Conservation (phyloP, 495 filamentous ascomycete genomes). For the Neurospora tetrasperma region DNA sequence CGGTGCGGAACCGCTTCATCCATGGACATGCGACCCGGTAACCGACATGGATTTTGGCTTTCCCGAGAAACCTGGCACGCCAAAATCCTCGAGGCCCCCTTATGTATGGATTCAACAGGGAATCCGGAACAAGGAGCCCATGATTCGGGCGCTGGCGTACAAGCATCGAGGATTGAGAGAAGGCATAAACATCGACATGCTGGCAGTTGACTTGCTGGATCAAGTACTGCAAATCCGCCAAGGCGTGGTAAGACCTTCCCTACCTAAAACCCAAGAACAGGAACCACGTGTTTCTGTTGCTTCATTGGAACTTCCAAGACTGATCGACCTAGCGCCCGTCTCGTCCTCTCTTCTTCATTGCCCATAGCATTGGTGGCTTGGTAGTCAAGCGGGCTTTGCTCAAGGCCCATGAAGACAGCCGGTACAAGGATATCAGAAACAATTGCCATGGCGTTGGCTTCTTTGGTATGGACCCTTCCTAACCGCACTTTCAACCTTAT, state of each 20-base stretch:
- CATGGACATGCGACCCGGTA: slow-evolving; percentile 32
- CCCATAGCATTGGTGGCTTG: slow-evolving; percentile 55
- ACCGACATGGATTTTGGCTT: slow-evolving; percentile 24
- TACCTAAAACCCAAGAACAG: not conserved
- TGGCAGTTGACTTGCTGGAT: slow-evolving; percentile 42
- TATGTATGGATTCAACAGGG: slow-evolving; percentile 32
- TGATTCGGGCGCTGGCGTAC: slow-evolving; percentile 45
- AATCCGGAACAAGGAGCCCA: slow-evolving; percentile 26
- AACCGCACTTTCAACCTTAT: not conserved
- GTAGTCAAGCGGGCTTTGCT: slow-evolving; percentile 50
- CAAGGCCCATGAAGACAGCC: slow-evolving; percentile 31
- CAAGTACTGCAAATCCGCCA: slow-evolving; percentile 31
- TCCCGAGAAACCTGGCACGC: slow-evolving; percentile 11
- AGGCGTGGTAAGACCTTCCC: slow-evolving; percentile 15
- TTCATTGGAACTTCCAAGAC: not conserved
- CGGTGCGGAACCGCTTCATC: slow-evolving; percentile 33
- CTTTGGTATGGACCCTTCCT: slow-evolving; percentile 30
- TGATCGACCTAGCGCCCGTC: slow-evolving; percentile 6
- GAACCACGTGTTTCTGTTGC: not conserved
- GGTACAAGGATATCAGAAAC: slow-evolving; percentile 33
- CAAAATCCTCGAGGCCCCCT: slow-evolving; percentile 6
- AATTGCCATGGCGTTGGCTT: slow-evolving; percentile 55
- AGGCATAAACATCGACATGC: slow-evolving; percentile 35
- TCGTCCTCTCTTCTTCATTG: slow-evolving; percentile 53
- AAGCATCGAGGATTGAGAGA: slow-evolving; percentile 42